Conservation (phyloP, 2,329 filamentous ascomycete genomes). For the Colletotrichum musae region DNA sequence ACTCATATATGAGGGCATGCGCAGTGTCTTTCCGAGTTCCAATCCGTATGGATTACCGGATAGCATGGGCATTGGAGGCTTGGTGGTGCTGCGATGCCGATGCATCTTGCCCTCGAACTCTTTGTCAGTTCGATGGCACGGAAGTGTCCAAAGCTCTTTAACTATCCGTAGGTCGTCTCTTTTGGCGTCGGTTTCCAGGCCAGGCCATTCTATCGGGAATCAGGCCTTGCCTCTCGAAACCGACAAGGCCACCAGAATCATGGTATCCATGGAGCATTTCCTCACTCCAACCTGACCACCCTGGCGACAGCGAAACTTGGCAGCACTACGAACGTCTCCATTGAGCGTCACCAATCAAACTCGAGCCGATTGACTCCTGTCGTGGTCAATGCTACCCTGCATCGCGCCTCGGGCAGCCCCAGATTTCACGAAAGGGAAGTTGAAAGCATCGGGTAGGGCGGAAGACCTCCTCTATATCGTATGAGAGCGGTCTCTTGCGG, state of each 20-base stretch:
- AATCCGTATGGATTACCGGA: not conserved
- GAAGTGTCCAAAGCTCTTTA: not conserved
- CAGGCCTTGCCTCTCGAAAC: constrained; percentile 10
- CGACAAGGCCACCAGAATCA: not conserved
- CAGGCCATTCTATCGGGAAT: not conserved
- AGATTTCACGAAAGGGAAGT: not conserved
- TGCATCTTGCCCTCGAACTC: not conserved
- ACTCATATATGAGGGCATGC: constrained; percentile 25
- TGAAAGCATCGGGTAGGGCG: not conserved
- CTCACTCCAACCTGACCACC: not conserved
- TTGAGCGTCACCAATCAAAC: constrained; percentile 2
- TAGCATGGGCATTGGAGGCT: not conserved
- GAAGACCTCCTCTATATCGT: not conserved
- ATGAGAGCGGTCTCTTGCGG: not conserved
- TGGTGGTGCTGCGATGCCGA: constrained; percentile 1
- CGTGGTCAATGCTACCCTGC: not conserved
- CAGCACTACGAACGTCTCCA: not conserved
- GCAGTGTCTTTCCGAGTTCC: constrained; percentile 8
- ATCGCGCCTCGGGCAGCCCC: not conserved
- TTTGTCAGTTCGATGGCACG: not conserved
- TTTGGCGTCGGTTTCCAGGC: not conserved
- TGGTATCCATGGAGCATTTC: not conserved
- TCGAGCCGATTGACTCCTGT: not conserved
- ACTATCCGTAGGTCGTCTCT: not conserved
- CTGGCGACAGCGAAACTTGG: constrained; percentile 9